phyloP scores from a whole-genome alignment of 192 early-diverging fungal genomes.

The Backusella parvicylindrica region DNA sequence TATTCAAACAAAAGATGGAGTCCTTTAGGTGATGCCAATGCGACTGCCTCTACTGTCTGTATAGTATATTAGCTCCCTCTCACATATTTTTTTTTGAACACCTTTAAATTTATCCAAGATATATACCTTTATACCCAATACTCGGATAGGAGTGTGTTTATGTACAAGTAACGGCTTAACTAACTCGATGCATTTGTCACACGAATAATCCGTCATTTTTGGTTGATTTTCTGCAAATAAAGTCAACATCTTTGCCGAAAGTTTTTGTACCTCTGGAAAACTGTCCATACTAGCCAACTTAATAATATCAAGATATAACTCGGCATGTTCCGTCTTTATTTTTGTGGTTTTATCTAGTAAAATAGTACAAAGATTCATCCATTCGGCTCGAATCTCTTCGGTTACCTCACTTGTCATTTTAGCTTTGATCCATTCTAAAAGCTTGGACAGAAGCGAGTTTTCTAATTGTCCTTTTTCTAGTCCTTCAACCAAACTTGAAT shows the following conservation, averaged over 20 bases:
- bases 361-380: slow-evolving; percentile 4
- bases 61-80: background rate
- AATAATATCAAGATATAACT: background rate
- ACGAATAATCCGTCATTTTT: background rate
- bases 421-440: background rate
- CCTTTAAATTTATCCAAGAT: background rate
- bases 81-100: background rate
- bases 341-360: background rate
- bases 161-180: slow-evolving; percentile 6
- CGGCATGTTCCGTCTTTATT: background rate
- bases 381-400: slow-evolving; percentile 10
- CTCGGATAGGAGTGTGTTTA: slow-evolving; percentile 15
- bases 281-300: background rate
- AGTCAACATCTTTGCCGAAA: background rate
- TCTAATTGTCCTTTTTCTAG: background rate
- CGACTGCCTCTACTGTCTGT: background rate
- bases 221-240: background rate
- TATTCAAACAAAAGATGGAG: slow-evolving; percentile 2
- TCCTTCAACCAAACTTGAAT: background rate
- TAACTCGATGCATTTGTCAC: background rate
- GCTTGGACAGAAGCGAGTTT: background rate
- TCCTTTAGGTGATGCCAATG: background rate
- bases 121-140: slow-evolving; percentile 8
- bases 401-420: background rate
- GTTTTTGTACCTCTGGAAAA: slow-evolving; percentile 9